Percentiles rank a stretch among this genome's conserved stretches.
Conservation (phyloP, 306 rosid genomes). For the Purshia tridentata region DNA sequence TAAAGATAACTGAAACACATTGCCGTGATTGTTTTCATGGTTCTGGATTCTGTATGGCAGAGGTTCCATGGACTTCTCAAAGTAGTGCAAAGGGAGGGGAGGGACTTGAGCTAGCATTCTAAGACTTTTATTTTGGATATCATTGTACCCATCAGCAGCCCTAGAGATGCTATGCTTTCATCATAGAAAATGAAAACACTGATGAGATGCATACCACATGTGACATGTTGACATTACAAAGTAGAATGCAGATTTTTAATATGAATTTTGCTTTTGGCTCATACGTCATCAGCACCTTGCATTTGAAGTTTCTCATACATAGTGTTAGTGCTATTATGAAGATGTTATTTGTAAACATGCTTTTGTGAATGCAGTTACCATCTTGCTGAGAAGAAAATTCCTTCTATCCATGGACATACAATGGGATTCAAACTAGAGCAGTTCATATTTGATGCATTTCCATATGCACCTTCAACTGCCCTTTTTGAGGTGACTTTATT, state of each 20-base stretch:
- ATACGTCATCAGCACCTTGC: background rate
- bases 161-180: no score
- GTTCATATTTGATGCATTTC: constrained; percentile 94
- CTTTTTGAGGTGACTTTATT: constrained; percentile 80
- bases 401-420: constrained; percentile 77
- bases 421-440: constrained; percentile 88
- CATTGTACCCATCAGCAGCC: no score
- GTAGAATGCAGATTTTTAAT: background rate
- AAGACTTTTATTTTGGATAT: background rate
- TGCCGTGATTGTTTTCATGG: no score
- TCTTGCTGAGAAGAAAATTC: constrained; percentile 94
- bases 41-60: no score
- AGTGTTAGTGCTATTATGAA: constrained; percentile 9
- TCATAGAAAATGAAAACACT: no score
- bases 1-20: background rate
- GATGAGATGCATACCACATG: background rate
- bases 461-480: constrained; percentile 96
- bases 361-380: constrained; percentile 66
- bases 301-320: background rate
- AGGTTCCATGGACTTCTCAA: background rate
- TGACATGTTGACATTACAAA: background rate
- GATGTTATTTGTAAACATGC: constrained; percentile 29
- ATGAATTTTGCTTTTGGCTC: background rate
- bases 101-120: background rate
- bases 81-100: background rate